Evolutionary conservation across 352 stramenopile species (phyloP).

Genomic region (Elongisporangium prolatum): DNA sequence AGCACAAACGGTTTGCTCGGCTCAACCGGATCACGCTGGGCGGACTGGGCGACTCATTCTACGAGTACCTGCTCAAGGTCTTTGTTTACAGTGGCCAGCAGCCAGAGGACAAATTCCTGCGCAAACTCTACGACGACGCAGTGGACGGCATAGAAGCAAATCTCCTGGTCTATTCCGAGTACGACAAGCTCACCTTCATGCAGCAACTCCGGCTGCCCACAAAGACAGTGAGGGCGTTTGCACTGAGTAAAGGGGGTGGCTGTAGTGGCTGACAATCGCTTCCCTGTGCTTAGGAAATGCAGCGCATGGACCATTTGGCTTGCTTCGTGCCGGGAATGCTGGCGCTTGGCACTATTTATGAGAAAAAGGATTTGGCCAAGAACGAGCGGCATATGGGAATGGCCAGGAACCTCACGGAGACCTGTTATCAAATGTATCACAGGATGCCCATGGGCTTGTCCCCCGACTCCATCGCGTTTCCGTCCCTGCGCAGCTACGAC

Average conservation of each 20-base stretch:
- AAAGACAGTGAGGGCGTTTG: neutral
- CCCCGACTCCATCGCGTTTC: slow-evolving; percentile 87
- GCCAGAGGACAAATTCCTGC: slow-evolving; percentile 31
- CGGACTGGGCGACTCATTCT: slow-evolving; percentile 92
- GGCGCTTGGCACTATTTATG: slow-evolving; percentile 73
- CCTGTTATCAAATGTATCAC: slow-evolving; percentile 92
- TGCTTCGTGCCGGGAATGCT: slow-evolving; percentile 92
- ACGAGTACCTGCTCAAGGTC: slow-evolving; percentile 96
- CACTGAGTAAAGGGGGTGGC: neutral
- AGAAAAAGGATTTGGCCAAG: slow-evolving; percentile 32
- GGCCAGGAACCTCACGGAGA: slow-evolving; percentile 78
- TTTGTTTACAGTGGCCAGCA: slow-evolving; percentile 89
- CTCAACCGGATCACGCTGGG: slow-evolving; percentile 79
- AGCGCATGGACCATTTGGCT: slow-evolving; percentile 92
- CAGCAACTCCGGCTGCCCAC: slow-evolving; percentile 24
- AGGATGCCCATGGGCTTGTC: slow-evolving; percentile 82
- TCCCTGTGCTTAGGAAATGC: slow-evolving; percentile 3
- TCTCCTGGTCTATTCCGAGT: slow-evolving; percentile 48
- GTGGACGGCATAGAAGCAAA: slow-evolving; percentile 87
- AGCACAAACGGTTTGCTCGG: neutral
- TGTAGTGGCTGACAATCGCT: neutral
- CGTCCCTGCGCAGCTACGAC: slow-evolving; percentile 23
- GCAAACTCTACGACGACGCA: slow-evolving; percentile 86
- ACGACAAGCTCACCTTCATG: slow-evolving; percentile 30
- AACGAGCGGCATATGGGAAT: slow-evolving; percentile 63